phyloP scores from a whole-genome alignment of 257 asterid species.

The Paraleonurus japonicus region DNA sequence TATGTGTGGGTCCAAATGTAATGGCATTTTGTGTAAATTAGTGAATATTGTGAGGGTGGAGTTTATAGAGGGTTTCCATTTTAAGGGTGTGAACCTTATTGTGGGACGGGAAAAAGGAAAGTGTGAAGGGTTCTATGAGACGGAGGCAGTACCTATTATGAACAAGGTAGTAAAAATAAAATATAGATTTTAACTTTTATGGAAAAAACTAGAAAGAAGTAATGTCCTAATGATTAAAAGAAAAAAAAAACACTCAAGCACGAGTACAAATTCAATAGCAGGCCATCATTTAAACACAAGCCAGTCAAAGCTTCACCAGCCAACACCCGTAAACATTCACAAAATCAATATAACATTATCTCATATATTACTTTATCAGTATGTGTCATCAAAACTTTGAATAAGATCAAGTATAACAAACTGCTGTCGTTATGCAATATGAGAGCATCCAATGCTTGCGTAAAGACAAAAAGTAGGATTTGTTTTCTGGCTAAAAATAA shows the following conservation, averaged over 20 bases:
- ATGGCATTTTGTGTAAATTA: too few species aligned
- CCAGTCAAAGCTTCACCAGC: not conserved
- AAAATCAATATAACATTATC: not conserved
- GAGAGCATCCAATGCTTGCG: not conserved
- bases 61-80: too few species aligned
- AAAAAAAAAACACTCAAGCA: not conserved
- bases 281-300: not conserved
- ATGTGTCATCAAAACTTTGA: not conserved
- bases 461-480: not conserved
- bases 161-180: not conserved
- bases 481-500: not conserved
- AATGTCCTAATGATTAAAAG: not conserved
- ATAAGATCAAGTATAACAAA: slow-evolving; percentile 13
- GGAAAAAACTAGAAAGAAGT: not conserved
- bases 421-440: not conserved
- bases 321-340: slow-evolving; percentile 1
- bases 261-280: not conserved
- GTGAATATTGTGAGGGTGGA: too few species aligned
- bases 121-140: too few species aligned
- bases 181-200: not conserved
- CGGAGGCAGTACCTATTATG: not conserved
- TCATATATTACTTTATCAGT: not conserved
- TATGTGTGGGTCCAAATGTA: too few species aligned
- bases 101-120: too few species aligned
- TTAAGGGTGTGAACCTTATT: too few species aligned